phyloP scores from a whole-genome alignment of 768 basidiomycete species.

The Lactarius tabidus region DNA sequence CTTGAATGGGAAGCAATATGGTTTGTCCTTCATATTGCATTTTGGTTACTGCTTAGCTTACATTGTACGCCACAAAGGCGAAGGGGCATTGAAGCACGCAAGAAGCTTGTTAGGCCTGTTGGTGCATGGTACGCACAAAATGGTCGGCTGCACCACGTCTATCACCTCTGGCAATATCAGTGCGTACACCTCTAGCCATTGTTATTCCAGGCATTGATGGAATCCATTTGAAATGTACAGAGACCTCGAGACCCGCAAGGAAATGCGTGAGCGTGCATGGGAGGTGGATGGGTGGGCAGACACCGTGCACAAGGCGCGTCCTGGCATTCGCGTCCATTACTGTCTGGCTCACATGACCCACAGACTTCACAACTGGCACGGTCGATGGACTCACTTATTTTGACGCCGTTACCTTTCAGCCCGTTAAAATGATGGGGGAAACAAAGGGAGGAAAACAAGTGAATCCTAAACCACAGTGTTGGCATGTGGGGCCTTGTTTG shows the following conservation, averaged over 20 bases:
- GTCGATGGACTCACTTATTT: conserved; percentile 82
- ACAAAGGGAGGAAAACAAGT: conserved; percentile 91
- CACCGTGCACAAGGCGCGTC: conserved; percentile 80
- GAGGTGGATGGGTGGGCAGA: conserved; percentile 93
- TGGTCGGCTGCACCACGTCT: conserved; percentile 80
- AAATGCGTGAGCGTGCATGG: conserved; percentile 88
- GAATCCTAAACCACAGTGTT: conserved; percentile 82
- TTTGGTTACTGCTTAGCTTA: background rate
- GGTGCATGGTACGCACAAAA: conserved; percentile 93
- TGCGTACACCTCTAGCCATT: conserved; percentile 32
- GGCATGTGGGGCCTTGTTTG: conserved; percentile 63
- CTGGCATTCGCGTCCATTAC: background rate
- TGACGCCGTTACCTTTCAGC: conserved; percentile 76
- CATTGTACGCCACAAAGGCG: conserved; percentile 50
- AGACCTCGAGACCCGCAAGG: conserved; percentile 75
- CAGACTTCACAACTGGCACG: conserved; percentile 88
- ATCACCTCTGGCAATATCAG: conserved; percentile 98
- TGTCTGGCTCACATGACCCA: background rate
- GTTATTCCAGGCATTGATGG: background rate
- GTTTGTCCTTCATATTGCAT: conserved; percentile 38
- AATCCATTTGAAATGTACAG: conserved; percentile 34
- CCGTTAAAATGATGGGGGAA: conserved; percentile 80
- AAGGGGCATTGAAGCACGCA: conserved; percentile 88
- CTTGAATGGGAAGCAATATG: conserved; percentile 95
- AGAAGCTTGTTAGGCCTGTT: conserved; percentile 78